These are phyloP conservation scores for Dimocarpus longan DNA, from an alignment of 345 rosid genomes.

Conservation along the genomic window DNA sequence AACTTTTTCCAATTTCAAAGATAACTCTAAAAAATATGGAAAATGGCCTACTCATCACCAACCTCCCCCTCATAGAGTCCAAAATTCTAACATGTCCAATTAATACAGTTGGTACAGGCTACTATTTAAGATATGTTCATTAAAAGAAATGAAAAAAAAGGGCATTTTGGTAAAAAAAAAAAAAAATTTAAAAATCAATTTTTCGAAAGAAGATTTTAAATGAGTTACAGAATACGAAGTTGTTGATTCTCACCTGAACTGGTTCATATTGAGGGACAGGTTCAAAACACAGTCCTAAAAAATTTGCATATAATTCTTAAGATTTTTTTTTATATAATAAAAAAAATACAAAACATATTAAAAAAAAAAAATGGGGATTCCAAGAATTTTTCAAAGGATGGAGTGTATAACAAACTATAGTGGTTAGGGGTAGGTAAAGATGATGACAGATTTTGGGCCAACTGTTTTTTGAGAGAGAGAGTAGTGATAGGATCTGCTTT, in stretches of 20 bases:
- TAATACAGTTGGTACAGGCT: not conserved
- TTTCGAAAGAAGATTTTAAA: not conserved
- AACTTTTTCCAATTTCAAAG: not conserved
- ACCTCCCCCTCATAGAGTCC: not conserved
- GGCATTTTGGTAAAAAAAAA: too few relatives aligned
- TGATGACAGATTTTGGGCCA: conserved; percentile 33
- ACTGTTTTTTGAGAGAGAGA: not conserved
- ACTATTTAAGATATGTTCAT: too few relatives aligned
- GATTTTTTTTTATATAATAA: too few relatives aligned
- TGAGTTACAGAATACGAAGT: not conserved
- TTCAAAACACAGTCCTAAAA: not conserved
- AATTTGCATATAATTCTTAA: not conserved
- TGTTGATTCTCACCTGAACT: too few relatives aligned
- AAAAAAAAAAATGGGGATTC: not conserved
- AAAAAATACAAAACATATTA: not conserved
- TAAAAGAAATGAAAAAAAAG: too few relatives aligned
- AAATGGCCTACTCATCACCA: not conserved
- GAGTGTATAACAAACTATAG: conserved; percentile 17
- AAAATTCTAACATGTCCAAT: not conserved
- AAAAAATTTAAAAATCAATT: too few relatives aligned
- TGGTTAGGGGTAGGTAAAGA: conserved; percentile 79
- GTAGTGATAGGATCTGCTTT: not conserved
- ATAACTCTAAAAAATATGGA: not conserved
- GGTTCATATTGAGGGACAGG: not conserved
- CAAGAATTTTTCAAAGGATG: not conserved